phyloP scores from a whole-genome alignment of 495 filamentous ascomycete genomes.

The Apiosordaria backusii region DNA sequence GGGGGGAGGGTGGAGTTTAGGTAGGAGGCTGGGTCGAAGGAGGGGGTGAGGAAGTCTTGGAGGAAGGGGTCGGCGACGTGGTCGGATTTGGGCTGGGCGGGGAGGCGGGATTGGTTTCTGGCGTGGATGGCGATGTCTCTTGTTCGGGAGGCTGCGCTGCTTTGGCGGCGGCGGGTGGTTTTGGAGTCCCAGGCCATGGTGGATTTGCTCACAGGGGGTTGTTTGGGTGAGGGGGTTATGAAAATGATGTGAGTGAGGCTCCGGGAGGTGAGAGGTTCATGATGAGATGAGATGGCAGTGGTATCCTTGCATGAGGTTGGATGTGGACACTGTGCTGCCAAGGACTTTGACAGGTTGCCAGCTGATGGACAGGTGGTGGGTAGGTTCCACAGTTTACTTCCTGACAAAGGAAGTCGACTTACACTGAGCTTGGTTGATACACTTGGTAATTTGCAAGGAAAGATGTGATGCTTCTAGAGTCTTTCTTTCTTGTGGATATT shows the following conservation, averaged over 20 bases:
- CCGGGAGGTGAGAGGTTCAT: not conserved
- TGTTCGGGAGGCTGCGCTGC: slow-evolving; percentile 29
- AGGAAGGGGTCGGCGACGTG: slow-evolving; percentile 60
- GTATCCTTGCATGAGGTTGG: not conserved
- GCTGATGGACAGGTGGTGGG: not conserved
- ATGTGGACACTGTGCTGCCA: not conserved
- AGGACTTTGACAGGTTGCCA: not conserved
- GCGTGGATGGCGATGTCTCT: slow-evolving; percentile 23
- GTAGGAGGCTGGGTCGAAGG: slow-evolving; percentile 78
- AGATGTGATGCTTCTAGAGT: not conserved
- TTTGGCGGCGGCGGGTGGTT: slow-evolving; percentile 28
- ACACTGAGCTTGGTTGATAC: not conserved
- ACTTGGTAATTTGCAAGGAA: not conserved
- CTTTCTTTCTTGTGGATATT: too few relatives aligned
- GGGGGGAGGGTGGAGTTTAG: slow-evolving; percentile 72
- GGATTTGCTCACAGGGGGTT: too few relatives aligned
- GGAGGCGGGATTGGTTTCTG: slow-evolving; percentile 28
- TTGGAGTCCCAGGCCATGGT: slow-evolving; percentile 34
- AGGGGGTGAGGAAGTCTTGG: slow-evolving; percentile 63
- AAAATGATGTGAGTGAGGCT: not conserved
- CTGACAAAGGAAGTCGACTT: not conserved
- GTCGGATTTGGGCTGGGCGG: slow-evolving; percentile 43
- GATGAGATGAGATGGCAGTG: not conserved
- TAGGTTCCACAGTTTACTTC: not conserved
- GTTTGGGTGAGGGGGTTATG: not conserved